Evolutionary conservation across 306 rosid genomes (phyloP).

Genomic region (Albizia julibrissin): DNA sequence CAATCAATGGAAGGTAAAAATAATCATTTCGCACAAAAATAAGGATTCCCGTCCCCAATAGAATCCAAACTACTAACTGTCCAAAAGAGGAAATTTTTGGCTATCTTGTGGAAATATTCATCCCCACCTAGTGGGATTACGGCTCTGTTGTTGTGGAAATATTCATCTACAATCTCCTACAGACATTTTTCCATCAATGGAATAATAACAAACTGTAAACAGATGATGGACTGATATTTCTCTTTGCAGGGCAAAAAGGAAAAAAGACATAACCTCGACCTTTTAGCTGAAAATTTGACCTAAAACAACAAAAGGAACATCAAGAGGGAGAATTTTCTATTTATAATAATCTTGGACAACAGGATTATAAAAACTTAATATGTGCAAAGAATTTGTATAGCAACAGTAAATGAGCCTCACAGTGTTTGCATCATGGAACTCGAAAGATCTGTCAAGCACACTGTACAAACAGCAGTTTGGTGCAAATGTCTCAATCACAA

Average conservation of each 20-base stretch:
- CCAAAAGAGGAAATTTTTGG: too few relatives aligned
- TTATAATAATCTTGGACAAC: conserved; percentile 6
- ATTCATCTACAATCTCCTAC: not conserved
- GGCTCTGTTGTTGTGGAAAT: not conserved
- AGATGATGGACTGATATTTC: not conserved
- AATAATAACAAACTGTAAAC: not conserved
- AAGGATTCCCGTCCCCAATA: not conserved
- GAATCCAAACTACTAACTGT: not conserved
- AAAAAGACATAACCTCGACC: not conserved
- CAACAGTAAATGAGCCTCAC: conserved; percentile 52
- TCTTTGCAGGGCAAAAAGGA: not conserved
- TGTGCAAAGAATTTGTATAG: conserved; percentile 1
- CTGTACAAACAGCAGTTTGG: conserved; percentile 91
- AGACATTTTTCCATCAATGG: not conserved
- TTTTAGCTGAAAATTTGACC: not conserved
- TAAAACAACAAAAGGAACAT: not conserved
- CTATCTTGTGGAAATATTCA: not conserved
- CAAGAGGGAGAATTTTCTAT: not conserved
- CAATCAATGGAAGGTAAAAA: not conserved
- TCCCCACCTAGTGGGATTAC: too few relatives aligned
- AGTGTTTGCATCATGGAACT: conserved; percentile 89
- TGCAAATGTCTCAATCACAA: conserved; percentile 79
- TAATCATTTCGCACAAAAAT: not conserved
- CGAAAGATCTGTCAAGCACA: conserved; percentile 87
- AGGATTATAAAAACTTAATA: conserved; percentile 3